Evolutionary conservation across 176 grass and related monocot genomes (phyloP), one percentile per base, ranked within the genome.

Genomic region (Oryza punctata): DNA sequence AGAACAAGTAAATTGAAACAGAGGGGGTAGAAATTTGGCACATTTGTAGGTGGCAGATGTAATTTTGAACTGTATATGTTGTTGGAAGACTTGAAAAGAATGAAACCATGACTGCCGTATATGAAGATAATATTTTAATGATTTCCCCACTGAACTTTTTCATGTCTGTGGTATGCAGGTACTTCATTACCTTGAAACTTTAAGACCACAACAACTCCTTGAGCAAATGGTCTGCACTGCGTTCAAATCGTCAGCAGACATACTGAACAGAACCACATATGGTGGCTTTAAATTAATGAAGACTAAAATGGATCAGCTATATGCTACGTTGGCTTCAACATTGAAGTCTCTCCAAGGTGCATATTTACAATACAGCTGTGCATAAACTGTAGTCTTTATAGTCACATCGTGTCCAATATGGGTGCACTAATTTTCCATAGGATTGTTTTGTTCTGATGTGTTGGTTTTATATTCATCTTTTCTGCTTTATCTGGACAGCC

Each of bases 151-250:
- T 46, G 25, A 69, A 21, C 35, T 63, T 82, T 82, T 83, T 37
- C 27, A 54, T 87, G 74, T 43, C 30, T 21, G 11, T 90, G 52
- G 37, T 73, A 50, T 64, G 13, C 81, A 98, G 96, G 82, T 98
- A 75, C 70, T 98, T 79, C 96, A 98, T 90, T 98, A 98, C 82
- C 87, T 98, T 74, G 96, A 98, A 90, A 98, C 93, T 88, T 91
- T 98, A 85, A 88, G 87, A 49, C 96, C 96, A 41, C 91, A 87
- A 29, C 93, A 94, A 79, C 91, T 95, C 63, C 93, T 98, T 87
- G 96, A 94, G 83, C 96, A 98, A 88, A 98, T 95, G 91, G 66
- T 98, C 35, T 92, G 87, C 83, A 90, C 93, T 78, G 93, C 87
- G 50, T 98, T 95, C 78, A 98, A 90, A 94, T 90, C 93, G 27